Base-by-base conservation (phyloP, 306 rosid genomes). In the Morella rubra region DNA sequence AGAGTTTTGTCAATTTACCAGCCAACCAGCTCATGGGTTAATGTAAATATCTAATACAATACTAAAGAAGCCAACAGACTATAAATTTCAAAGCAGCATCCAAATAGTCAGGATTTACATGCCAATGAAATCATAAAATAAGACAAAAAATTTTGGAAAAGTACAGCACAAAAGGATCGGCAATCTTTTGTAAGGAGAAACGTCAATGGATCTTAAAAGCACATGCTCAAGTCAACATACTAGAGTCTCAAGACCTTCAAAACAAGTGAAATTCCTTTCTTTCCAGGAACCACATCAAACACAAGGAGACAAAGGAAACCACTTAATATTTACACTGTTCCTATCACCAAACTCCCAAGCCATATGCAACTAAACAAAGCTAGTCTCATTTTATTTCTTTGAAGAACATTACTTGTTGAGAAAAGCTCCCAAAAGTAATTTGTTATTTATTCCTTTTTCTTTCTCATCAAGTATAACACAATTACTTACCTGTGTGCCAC, bases 401-500 rank as follows among this genome's bases (percentile, higher is more conserved):
- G 32, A 19, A 58, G 64, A 10, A 6, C 9, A 4, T 58, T 14
- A 19, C 18, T 5, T 3, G 5, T 5, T n/a, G 5, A 52, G 19
- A 52, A 52, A 52, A 52, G 58, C 6, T 13, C 58, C 58, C 58
- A 52, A 18, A 2, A 52, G 13, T 19, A 52, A 52, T 52, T 18
- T 52, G 13, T 52, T 18, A 6, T 5, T 52, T 52, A n/a, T 52
- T 52, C 18, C 6, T 52, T 52, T 18, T 19, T 52, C 18, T n/a
- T 32, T 32, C 37, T 32, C 37, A 32, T 32, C 37, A 32, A 32
- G 37, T 32, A 32, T 67, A 4, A 3, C 7, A 14, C 4, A 64
- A 77, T 80, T 51, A 73, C 73, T 79, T 84, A 92, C 97, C 97
- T 86, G 99, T 1, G 77, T 42, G 75, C 92, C 96, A 79, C 78